A percentile compares a stretch with the other conserved stretches of the same genome.
Evolutionary conservation across 2,329 filamentous ascomycete species (phyloP).

Genomic region (Paraconiothyrium sp.): DNA sequence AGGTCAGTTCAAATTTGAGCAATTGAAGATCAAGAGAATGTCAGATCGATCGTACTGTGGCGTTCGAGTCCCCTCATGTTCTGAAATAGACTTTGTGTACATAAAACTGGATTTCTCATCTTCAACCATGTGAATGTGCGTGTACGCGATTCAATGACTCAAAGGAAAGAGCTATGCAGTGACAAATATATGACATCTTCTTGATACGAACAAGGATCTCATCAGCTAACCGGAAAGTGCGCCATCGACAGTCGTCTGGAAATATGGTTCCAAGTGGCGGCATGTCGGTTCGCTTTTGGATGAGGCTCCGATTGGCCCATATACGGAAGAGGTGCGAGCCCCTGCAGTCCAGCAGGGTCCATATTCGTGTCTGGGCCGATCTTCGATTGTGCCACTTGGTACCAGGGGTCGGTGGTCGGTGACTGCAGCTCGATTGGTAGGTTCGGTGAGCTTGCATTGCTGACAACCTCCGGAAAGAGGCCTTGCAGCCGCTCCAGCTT

Average conservation of each 20-base stretch:
- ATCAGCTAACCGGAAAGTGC: conserved; percentile 21
- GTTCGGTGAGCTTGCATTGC: conserved; percentile 43
- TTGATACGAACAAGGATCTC: not conserved
- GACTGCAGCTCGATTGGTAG: conserved; percentile 41
- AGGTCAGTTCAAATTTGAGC: conserved; percentile 29
- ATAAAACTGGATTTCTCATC: not conserved
- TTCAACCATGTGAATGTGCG: not conserved
- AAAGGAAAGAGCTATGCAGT: conserved; percentile 1
- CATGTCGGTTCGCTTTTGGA: conserved; percentile 31
- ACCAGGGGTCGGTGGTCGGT: conserved; percentile 46
- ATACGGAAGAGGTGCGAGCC: conserved; percentile 27
- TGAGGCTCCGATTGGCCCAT: conserved; percentile 24
- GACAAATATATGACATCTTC: not conserved
- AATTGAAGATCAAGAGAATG: not conserved
- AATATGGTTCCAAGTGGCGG: conserved; percentile 46
- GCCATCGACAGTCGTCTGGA: conserved; percentile 42
- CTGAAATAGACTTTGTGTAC: conserved; percentile 4
- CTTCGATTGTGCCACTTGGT: conserved; percentile 46
- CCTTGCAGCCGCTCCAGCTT: conserved; percentile 52
- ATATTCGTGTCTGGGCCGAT: conserved; percentile 28
- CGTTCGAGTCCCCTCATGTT: not conserved
- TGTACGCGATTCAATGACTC: not conserved
- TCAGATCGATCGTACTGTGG: not conserved
- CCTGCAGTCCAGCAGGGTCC: conserved; percentile 30
- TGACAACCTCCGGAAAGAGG: conserved; percentile 48